Evolutionary conservation across 208 protist species (phyloP).

Genomic region (Wallacemonas sp.): DNA sequence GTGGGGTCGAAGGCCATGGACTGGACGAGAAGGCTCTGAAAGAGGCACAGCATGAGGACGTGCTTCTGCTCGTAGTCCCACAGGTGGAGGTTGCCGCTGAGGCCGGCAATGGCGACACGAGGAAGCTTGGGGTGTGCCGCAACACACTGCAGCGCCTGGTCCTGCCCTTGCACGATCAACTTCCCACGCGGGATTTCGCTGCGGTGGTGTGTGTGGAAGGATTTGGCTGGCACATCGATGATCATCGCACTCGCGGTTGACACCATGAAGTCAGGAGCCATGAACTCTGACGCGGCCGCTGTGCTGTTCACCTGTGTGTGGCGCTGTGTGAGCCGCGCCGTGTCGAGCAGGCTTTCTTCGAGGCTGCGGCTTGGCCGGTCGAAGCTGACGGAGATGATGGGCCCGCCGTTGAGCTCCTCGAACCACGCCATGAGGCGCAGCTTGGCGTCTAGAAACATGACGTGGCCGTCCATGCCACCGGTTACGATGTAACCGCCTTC

Average conservation of each 20-base stretch:
- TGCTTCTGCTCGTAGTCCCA: conserved; percentile 87
- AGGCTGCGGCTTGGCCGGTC: conserved; percentile 33
- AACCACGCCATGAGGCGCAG: conserved; percentile 95
- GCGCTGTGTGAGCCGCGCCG: conserved; percentile 29
- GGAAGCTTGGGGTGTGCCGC: conserved; percentile 81
- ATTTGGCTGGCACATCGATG: conserved; percentile 72
- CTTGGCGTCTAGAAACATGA: conserved; percentile 94
- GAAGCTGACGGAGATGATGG: conserved; percentile 93
- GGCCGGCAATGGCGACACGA: conserved; percentile 81
- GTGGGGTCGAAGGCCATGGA: conserved; percentile 88
- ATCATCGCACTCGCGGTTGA: conserved; percentile 91
- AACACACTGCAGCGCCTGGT: conserved; percentile 80
- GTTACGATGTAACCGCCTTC: conserved; percentile 89
- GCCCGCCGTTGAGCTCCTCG: conserved; percentile 92
- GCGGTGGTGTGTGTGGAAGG: conserved; percentile 65
- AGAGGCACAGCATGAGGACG: conserved; percentile 76
- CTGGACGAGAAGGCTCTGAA: conserved; percentile 77
- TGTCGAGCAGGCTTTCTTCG: conserved; percentile 32
- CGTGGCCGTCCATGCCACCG: conserved; percentile 92
- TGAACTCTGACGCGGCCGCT: conserved; percentile 59
- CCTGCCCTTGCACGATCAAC: conserved; percentile 89
- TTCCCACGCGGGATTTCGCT: conserved; percentile 56
- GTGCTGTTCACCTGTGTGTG: conserved; percentile 38
- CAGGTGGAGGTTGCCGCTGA: conserved; percentile 87
- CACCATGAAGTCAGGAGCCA: conserved; percentile 89